These are phyloP conservation scores for Gonapodya sp. DNA, from an alignment of 192 early-diverging fungal species.

Conservation along the genomic window DNA sequence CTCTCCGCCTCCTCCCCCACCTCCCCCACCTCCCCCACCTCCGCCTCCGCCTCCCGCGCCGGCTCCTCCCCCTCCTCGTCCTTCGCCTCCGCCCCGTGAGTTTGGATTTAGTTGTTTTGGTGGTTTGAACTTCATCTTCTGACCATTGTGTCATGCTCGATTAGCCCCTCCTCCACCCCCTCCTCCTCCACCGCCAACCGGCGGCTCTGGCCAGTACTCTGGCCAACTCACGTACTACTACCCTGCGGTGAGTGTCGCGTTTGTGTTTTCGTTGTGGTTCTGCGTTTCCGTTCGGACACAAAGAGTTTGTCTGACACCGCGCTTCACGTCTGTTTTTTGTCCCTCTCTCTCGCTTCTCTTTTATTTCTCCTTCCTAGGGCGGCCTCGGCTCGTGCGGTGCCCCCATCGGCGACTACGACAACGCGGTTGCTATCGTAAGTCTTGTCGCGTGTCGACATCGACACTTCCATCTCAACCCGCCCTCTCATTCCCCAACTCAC, in stretches of 20 bases:
- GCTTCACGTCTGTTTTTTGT: background rate
- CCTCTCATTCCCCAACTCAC: background rate
- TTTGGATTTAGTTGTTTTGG: too few relatives aligned
- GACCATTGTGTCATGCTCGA: too few relatives aligned
- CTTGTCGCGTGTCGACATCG: background rate
- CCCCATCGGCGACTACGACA: background rate
- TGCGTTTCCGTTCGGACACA: too few relatives aligned
- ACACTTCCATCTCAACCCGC: background rate
- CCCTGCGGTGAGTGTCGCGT: background rate
- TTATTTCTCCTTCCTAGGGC: background rate
- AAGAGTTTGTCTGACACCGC: too few relatives aligned
- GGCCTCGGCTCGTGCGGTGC: background rate
- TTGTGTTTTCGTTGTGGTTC: too few relatives aligned
- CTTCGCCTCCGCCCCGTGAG: background rate
- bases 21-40: background rate
- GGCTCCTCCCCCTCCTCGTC: background rate
- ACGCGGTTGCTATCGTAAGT: background rate
- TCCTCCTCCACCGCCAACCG: background rate
- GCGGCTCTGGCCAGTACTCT: background rate
- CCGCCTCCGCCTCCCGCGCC: background rate
- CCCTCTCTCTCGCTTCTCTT: background rate
- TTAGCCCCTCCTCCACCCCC: background rate
- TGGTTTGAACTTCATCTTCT: too few relatives aligned
- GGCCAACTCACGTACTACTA: background rate
- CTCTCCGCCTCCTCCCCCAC: background rate